Evolutionary conservation across 768 basidiomycete species (phyloP), one percentile per base, ranked within the genome.

Genomic region (Podaxis sp.): DNA sequence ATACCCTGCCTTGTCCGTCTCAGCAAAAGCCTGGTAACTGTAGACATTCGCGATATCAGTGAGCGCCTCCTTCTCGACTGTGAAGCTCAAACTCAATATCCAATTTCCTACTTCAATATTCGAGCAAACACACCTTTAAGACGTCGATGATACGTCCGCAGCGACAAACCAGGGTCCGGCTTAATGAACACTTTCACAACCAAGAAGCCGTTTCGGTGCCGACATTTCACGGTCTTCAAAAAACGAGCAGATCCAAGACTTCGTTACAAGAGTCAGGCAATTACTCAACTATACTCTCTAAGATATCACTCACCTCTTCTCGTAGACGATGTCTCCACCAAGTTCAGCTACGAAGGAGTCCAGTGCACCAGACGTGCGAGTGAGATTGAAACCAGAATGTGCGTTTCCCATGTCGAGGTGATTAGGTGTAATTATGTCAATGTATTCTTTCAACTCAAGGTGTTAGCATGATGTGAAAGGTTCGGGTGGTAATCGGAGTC

Each of bases 131-230:
- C 62, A 90, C 96, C 77, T 77, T 96, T 97, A 66, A 98, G 77
- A 64, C 90, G 79, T 59, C 88, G 78, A 58, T 89, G 85, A 68
- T 96, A 90, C 52, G 82, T 85, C 62, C 87, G 76, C 69, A 98
- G 77, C 12, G 89, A 90, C 61, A 96, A 71, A 2, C 88, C 85
- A 26, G 94, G 92, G 75, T 98, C 95, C 0, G 95, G 90, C 73
- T 99, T 98, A 71, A 96, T 87, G 78, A 96, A 97, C 62, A 99
- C 88, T 83, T 99, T 99, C 70, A 96, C 85, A 56, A 97, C 88
- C 37, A 98, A 78, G 44, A 86, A 88, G 0, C 95, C 93, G 69
- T 91, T 88, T 52, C 83, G 78, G 76, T 97, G 93, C 44, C 89
- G 83, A 71, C 90, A 96, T 70, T 91, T 89, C 67, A 96, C 95